phyloP scores from a whole-genome alignment of 2,329 filamentous ascomycete species.

The Epichloe amarillans region DNA sequence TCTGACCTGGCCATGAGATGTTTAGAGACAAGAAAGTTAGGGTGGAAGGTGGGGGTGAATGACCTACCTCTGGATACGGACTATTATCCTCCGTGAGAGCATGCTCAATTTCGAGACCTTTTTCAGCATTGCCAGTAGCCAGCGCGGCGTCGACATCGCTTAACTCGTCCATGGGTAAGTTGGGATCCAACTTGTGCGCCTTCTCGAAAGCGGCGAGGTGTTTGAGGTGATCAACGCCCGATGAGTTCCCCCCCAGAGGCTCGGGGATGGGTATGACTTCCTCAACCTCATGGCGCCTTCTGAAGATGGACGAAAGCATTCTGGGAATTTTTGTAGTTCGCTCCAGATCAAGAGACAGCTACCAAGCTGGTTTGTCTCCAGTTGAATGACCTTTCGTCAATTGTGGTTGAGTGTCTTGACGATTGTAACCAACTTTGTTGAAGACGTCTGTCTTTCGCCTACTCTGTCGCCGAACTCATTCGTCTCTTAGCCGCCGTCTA shows the following conservation, averaged over 20 bases:
- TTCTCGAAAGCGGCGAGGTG: slow-evolving; percentile 44
- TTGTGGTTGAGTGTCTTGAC: neutral
- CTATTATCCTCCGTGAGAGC: slow-evolving; percentile 51
- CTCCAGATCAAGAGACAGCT: slow-evolving; percentile 1
- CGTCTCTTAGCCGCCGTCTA: neutral
- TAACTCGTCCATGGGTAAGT: slow-evolving; percentile 48
- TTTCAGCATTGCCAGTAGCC: slow-evolving; percentile 38
- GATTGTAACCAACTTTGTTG: neutral
- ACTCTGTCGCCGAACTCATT: neutral
- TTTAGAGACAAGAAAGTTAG: neutral
- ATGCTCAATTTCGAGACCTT: slow-evolving; percentile 43
- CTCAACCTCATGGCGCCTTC: slow-evolving; percentile 32
- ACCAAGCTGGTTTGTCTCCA: neutral
- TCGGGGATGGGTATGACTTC: slow-evolving; percentile 30
- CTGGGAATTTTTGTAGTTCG: neutral
- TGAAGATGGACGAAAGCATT: slow-evolving; percentile 27
- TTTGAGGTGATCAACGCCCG: slow-evolving; percentile 28
- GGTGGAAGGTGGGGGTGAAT: too few relatives aligned
- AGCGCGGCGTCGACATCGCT: slow-evolving; percentile 47
- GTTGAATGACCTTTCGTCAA: neutral
- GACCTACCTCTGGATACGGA: slow-evolving; percentile 48
- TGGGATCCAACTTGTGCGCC: slow-evolving; percentile 50
- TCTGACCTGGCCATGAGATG: slow-evolving; percentile 34
- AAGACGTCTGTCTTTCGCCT: neutral
- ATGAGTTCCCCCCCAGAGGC: slow-evolving; percentile 23